Percentiles rank a stretch among this genome's conserved stretches.
These are phyloP conservation scores for Alnus rubra DNA, from an alignment of 306 rosid species.

Conservation along the genomic window DNA sequence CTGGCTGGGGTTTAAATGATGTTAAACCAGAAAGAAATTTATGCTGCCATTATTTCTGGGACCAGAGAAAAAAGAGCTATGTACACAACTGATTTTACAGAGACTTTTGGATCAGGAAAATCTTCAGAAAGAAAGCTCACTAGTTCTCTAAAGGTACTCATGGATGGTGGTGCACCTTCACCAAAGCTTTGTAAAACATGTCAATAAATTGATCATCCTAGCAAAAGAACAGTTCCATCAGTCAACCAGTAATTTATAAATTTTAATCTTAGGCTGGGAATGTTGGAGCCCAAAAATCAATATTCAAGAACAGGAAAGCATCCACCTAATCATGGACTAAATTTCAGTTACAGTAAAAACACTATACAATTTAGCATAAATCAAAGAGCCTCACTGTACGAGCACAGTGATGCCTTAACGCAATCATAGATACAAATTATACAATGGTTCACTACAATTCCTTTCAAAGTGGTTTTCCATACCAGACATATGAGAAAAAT, in stretches of 20 bases:
- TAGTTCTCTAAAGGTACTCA: conserved; percentile 30
- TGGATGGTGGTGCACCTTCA: conserved; percentile 59
- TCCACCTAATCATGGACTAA: background rate
- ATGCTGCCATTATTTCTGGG: conserved; percentile 26
- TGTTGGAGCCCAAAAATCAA: conserved; percentile 11
- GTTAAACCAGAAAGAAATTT: conserved; percentile 27
- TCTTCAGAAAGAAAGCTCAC: conserved; percentile 19
- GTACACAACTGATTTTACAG: conserved; percentile 48
- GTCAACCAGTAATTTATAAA: conserved; percentile 18
- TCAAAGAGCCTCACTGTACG: background rate
- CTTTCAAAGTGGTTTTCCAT: conserved; percentile 11
- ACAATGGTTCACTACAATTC: conserved; percentile 12
- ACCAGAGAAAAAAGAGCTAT: conserved; percentile 25
- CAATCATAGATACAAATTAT: background rate
- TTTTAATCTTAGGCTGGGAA: background rate
- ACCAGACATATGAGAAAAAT: conserved; percentile 17
- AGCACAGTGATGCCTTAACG: background rate
- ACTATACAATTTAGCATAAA: background rate
- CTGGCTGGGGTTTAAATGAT: conserved; percentile 6
- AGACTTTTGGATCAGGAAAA: conserved; percentile 29
- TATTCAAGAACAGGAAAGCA: conserved; percentile 6
- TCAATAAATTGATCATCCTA: conserved; percentile 91
- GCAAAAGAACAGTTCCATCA: conserved; percentile 27
- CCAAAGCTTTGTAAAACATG: conserved; percentile 64
- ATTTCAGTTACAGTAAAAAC: background rate